Percentiles rank a stretch among this genome's conserved stretches.
phyloP scores from a whole-genome alignment of 768 basidiomycete species.

The Artomyces pyxidatus region DNA sequence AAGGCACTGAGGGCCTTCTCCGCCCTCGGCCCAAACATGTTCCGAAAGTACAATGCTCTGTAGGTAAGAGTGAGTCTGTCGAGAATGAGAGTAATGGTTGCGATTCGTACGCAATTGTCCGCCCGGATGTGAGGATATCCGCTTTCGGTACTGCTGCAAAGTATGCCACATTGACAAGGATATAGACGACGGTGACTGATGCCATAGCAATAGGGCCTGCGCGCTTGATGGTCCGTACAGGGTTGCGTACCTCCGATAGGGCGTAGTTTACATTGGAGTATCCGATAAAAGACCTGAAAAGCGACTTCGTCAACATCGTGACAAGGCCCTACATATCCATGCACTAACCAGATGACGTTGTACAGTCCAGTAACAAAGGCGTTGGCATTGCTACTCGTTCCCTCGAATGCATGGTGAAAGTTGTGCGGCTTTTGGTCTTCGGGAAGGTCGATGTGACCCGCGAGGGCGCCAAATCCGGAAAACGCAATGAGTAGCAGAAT shows the following conservation, averaged over 20 bases:
- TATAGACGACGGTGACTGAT: conserved; percentile 49
- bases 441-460: conserved; percentile 20
- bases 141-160: conserved; percentile 64
- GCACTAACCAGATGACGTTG: conserved; percentile 55
- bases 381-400: conserved; percentile 27
- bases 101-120: conserved; percentile 62
- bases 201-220: conserved; percentile 63
- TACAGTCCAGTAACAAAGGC: conserved; percentile 59
- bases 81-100: background rate
- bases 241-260: conserved; percentile 61
- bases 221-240: conserved; percentile 59
- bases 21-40: conserved; percentile 54
- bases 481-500: conserved; percentile 43
- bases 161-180: conserved; percentile 65
- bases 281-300: conserved; percentile 66
- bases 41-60: conserved; percentile 67
- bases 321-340: background rate
- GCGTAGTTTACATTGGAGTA: conserved; percentile 73
- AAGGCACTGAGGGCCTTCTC: conserved; percentile 55
- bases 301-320: too few relatives aligned
- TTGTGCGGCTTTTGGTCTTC: conserved; percentile 38
- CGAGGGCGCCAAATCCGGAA: conserved; percentile 45
- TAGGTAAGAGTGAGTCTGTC: background rate
- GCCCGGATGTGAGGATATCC: conserved; percentile 56
- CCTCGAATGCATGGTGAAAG: conserved; percentile 31